A percentile compares a stretch with the other conserved stretches of the same genome.
Evolutionary conservation across 2,329 filamentous ascomycete genomes (phyloP).

Genomic region (Mycocentrospora acerina): DNA sequence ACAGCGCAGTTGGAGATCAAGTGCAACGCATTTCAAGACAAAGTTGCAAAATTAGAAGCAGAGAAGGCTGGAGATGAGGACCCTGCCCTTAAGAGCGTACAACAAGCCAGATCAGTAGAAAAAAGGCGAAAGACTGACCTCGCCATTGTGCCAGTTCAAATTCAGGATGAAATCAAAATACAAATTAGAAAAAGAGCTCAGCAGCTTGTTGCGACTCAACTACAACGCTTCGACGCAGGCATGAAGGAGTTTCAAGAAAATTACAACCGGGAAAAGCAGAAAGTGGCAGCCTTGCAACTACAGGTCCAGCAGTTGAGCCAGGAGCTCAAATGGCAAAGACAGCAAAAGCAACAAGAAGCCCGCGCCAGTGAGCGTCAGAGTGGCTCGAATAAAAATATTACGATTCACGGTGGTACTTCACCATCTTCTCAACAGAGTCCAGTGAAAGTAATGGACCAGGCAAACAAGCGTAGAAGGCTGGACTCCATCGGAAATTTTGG

Average conservation of each 20-base stretch:
- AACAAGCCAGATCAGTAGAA: too few species aligned
- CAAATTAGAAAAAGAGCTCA: not conserved
- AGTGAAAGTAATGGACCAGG: not conserved
- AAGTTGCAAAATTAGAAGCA: not conserved
- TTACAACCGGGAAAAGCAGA: not conserved
- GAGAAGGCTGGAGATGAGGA: too few species aligned
- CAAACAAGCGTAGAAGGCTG: slow-evolving; percentile 2
- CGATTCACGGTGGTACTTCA: slow-evolving; percentile 1
- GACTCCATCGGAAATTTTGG: not conserved
- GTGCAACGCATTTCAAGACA: not conserved
- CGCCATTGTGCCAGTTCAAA: not conserved
- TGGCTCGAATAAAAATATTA: not conserved
- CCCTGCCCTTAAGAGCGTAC: too few species aligned
- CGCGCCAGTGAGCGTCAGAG: not conserved
- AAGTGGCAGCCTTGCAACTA: slow-evolving; percentile 1
- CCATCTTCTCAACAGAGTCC: not conserved
- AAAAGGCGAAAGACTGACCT: too few species aligned
- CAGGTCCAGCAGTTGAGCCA: not conserved
- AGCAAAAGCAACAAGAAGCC: not conserved
- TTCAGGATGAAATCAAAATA: not conserved
- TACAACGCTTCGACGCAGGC: not conserved
- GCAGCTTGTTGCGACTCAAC: not conserved
- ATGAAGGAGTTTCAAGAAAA: not conserved
- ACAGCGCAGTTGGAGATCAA: not conserved
- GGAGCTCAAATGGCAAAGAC: not conserved